Evolutionary conservation across 768 basidiomycete genomes (phyloP), one percentile per base, ranked within the genome.

Genomic region (Boletus tylopilopsis): DNA sequence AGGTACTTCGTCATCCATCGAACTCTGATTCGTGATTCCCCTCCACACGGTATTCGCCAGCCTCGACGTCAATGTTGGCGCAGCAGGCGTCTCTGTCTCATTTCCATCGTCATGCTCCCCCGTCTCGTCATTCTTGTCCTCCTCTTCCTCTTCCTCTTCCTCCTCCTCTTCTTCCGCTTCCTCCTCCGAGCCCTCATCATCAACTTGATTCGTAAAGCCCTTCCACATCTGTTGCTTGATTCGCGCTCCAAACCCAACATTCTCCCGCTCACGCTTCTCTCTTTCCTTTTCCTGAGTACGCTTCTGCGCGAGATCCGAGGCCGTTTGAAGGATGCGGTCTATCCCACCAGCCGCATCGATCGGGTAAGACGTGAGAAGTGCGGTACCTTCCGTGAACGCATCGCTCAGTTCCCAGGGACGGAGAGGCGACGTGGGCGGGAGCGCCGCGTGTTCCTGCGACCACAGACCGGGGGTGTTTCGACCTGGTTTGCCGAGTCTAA

Each of bases 11-110:
- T 70, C 68, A n/a, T 85, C 85, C 85, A 85, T 85, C 3, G 84
- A 79, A 50, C 76, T 77, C 63, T 84, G 82, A 57, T 87, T 89
- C 4, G 85, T 87, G 56, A 89, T 81, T 4, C 87, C 87, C 61
- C 77, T 76, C 87, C 86, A 89, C 19, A 88, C 76, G n/a, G 78
- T 80, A 49, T 69, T 79, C 9, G 84, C 79, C 13, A 87, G 61
- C 29, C 78, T 73, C 35, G 80, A 73, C 6, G 78, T 76, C 44
- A 83, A 52, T 12, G 76, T 73, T 19, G 71, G 54, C 6, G 47
- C 56, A 44, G 52, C 55, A 45, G 63, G 67, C 0, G 68, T 73
- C 61, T 79, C 76, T 5, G 77, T 77, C 45, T 76, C 72, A 47
- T 75, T 72, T 16, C 75, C 72, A 7, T 76, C 74, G 18, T 72